phyloP scores from a whole-genome alignment of 441 rosid species.

The Viola pubescens region DNA sequence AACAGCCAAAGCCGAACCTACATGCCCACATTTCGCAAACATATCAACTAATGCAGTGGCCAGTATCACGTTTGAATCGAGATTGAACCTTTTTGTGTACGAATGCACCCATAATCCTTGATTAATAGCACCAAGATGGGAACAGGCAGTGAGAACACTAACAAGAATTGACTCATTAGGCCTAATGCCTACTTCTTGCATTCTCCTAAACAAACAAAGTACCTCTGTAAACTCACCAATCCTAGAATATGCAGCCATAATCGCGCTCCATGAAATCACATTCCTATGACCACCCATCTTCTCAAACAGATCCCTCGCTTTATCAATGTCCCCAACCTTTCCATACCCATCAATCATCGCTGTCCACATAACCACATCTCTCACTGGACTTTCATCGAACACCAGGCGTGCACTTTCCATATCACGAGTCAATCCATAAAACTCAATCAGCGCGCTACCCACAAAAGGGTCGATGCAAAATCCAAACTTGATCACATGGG shows the following conservation, averaged over 20 bases:
- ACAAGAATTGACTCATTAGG: slow-evolving; percentile 38
- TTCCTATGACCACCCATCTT: slow-evolving; percentile 29
- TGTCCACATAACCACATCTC: slow-evolving; percentile 33
- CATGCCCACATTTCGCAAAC: slow-evolving; percentile 31
- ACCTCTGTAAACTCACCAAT: slow-evolving; percentile 30
- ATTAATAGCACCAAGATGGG: slow-evolving; percentile 26
- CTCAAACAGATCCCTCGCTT: slow-evolving; percentile 28
- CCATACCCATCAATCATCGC: slow-evolving; percentile 29
- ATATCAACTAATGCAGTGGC: slow-evolving; percentile 36
- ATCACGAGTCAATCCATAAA: slow-evolving; percentile 16
- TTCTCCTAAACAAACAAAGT: slow-evolving; percentile 25
- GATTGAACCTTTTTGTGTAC: slow-evolving; percentile 17
- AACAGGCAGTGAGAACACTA: slow-evolving; percentile 30
- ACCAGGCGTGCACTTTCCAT: slow-evolving; percentile 24
- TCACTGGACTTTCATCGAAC: slow-evolving; percentile 23
- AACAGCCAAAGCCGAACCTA: slow-evolving; percentile 23
- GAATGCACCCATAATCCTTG: slow-evolving; percentile 36
- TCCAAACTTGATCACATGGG: slow-evolving; percentile 28
- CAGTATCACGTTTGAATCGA: slow-evolving; percentile 21
- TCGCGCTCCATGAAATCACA: slow-evolving; percentile 30
- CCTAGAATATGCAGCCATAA: slow-evolving; percentile 35
- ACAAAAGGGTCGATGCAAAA: slow-evolving; percentile 24
- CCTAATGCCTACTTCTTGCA: slow-evolving; percentile 19
- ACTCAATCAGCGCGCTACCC: slow-evolving; percentile 29
- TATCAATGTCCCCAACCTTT: slow-evolving; percentile 20